Evolutionary conservation across 1,284 basidiomycete genomes (phyloP), one percentile per base, ranked within the genome.

Genomic region (Farysia itapuensis): DNA sequence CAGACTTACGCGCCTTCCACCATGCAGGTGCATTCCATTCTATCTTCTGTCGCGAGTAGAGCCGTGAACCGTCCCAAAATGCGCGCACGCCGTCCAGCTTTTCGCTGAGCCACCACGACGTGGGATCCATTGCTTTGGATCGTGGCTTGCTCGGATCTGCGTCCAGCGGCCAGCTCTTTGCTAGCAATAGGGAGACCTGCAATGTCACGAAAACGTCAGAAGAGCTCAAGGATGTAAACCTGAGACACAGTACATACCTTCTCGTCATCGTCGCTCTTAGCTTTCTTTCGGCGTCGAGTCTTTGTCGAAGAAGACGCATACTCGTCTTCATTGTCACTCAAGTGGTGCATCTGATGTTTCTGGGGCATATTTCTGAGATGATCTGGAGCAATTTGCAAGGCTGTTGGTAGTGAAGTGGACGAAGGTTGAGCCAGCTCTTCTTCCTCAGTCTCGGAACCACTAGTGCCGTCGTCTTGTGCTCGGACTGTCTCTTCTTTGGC

Each of bases 41-140:
- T 63, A 85, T 85, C 25, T 84, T 84, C 2, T 83, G 77, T 15
- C 85, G 81, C 58, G 83, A 84, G 51, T 82, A 79, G 67, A 86
- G 81, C 20, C 77, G 74, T 42, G 80, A 79, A 4, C 84, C 84
- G 63, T 85, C 83, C 72, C 82, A 86, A 64, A 80, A 84, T 0
- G 84, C 83, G 14, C 84, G 69, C 8, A 77, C 66, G 6, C 77
- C 77, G 29, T 78, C 77, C 8, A 78, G 70, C 65, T 67, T 86
- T 67, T 86, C 85, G 18, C 83, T 84, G 21, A 85, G 80, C 84
- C 84, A 85, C 82, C 83, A 85, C 0, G 82, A 83, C 9, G 80
- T 81, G 0, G 84, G 84, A 61, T 85, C 84, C 32, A 79, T 77
- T 1, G 47, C 33, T 34, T 41, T 52, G 6, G 39, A 36, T 16